Percentiles rank a stretch among this genome's conserved stretches.
These are phyloP conservation scores for Proliferodiscus dingleyae DNA, from an alignment of 2,329 filamentous ascomycete genomes.

Conservation along the genomic window DNA sequence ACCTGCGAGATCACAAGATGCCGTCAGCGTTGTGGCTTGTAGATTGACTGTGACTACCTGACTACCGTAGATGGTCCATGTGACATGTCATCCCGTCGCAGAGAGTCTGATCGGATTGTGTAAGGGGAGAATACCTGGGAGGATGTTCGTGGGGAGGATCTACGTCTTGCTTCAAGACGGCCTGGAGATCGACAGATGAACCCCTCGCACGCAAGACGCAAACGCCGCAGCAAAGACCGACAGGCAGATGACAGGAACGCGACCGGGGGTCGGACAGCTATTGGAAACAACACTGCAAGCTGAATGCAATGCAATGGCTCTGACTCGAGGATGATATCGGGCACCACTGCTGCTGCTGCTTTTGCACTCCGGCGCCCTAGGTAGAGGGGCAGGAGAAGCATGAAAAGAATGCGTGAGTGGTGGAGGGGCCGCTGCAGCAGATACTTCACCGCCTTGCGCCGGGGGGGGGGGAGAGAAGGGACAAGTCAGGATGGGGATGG, in stretches of 20 bases:
- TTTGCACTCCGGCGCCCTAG: no score
- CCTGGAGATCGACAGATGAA: no score
- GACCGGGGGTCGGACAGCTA: neutral
- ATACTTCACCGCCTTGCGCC: neutral
- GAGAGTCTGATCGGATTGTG: constrained; percentile 2
- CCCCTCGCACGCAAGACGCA: no score
- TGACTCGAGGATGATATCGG: constrained; percentile 1
- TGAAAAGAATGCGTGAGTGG: no score
- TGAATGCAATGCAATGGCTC: no score
- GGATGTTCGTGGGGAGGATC: neutral
- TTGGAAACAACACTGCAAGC: no score
- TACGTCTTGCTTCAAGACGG: neutral
- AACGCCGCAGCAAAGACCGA: no score
- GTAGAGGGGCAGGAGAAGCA: no score
- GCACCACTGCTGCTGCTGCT: no score
- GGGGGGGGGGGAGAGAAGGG: neutral
- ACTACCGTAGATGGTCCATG: constrained; percentile 11
- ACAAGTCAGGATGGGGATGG: neutral
- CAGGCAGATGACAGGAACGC: no score
- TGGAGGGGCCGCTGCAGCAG: neutral
- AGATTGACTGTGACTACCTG: constrained; percentile 11
- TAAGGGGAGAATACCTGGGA: constrained; percentile 1
- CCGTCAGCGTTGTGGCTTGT: constrained; percentile 23
- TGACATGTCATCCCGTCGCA: constrained; percentile 9
- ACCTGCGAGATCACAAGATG: constrained; percentile 25